Evolutionary conservation across 371 early-diverging fungal genomes (phyloP).

Genomic region (Funneliformis caledonium): DNA sequence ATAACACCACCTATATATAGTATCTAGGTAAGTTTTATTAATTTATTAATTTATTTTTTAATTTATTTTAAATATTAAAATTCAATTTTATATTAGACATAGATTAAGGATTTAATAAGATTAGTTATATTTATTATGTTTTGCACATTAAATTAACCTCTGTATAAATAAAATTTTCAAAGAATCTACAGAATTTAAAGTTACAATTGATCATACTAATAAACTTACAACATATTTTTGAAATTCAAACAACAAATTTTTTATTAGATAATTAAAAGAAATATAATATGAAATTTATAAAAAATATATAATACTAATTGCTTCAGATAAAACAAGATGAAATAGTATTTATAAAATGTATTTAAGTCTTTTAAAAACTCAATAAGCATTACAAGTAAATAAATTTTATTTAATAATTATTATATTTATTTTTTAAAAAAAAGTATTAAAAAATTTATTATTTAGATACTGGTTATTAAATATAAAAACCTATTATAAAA

Average conservation of each 20-base stretch:
- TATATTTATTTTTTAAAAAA: neutral
- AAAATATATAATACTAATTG: conserved; percentile 4
- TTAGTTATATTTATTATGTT: conserved; percentile 15
- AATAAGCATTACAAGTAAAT: neutral
- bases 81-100: neutral
- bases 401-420: neutral
- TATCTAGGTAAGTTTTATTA: neutral
- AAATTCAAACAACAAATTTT: conserved; percentile 14
- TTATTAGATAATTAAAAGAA: neutral
- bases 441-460: neutral
- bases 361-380: conserved; percentile 1
- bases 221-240: conserved; percentile 14
- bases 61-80: neutral
- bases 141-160: neutral
- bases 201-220: neutral
- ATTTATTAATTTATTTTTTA: neutral
- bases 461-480: neutral
- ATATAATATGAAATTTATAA: conserved; percentile 16
- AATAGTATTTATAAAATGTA: conserved; percentile 17
- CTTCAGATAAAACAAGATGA: conserved; percentile 8
- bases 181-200: conserved; percentile 6
- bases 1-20: too few relatives aligned
- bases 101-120: conserved; percentile 5
- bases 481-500: neutral
- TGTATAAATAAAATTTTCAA: neutral